These are phyloP conservation scores for Rhamnella rubrinervis DNA, from an alignment of 331 rosid genomes.

Conservation along the genomic window DNA sequence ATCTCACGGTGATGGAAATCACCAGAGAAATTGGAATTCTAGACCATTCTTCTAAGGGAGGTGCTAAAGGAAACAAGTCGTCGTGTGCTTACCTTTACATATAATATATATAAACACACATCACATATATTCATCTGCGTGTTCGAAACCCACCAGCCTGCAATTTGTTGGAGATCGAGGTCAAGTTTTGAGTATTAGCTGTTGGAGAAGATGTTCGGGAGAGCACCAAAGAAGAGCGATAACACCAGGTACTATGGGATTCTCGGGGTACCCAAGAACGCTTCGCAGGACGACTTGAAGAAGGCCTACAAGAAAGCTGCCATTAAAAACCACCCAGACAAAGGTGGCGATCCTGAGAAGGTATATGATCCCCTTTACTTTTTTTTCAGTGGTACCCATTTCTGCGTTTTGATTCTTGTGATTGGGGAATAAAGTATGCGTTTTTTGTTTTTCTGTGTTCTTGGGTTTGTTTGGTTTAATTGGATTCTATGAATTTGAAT, in stretches of 20 bases:
- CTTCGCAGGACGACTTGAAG: conserved; percentile 77
- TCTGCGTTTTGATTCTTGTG: neutral
- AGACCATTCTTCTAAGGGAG: conserved; percentile 31
- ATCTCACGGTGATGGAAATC: neutral
- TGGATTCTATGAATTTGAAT: no score
- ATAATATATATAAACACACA: neutral
- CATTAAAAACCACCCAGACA: conserved; percentile 93
- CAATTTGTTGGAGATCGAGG: no score
- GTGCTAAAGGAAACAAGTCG: no score
- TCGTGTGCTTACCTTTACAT: neutral
- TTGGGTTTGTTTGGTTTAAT: neutral
- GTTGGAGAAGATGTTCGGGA: conserved; percentile 56
- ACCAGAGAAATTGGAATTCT: conserved; percentile 18
- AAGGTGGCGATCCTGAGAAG: conserved; percentile 96
- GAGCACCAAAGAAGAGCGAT: conserved; percentile 70
- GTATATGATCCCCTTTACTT: conserved; percentile 13
- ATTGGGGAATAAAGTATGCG: no score
- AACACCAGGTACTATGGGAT: conserved; percentile 66
- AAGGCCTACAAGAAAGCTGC: conserved; percentile 93
- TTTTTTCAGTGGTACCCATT: neutral
- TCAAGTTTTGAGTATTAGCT: no score
- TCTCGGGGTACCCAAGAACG: conserved; percentile 71
- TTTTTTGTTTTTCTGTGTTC: neutral
- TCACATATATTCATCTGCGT: no score
- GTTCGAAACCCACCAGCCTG: no score